Base-by-base conservation (phyloP, 768 basidiomycete genomes). In the Leucocoprinus sp. region DNA sequence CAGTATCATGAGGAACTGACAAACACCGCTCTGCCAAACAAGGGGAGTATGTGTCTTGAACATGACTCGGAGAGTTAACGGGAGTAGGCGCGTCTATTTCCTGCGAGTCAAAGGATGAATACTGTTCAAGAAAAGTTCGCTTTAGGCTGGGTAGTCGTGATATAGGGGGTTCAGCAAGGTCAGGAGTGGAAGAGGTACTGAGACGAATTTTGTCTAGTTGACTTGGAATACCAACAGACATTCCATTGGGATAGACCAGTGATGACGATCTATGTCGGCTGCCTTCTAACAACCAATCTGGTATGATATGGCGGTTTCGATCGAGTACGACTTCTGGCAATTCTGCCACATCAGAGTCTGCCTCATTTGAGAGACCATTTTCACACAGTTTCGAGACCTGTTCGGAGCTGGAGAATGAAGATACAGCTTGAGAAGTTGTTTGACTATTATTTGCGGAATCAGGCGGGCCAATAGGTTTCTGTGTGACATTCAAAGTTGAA, bases 281-380 rank as follows among this genome's bases (percentile, higher is more conserved):
- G 12, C 68, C 71, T 24, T 72, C 71, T 36, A 96, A 70, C 65
- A 97, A 69, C 87, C 92, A 96, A 52, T 92, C 80, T 3, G 96
- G 95, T 38, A 99, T 82, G 49, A 99, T 96, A 63, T 99, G 96
- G n/a, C 86, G 76, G 60, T 99, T 78, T 51, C 80, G 81, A 55
- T 93, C 93, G 38, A 99, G 72, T 5, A 80, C 80, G 11, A 99
- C 96, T 63, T 98, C 95, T 1, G 96, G 96, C 56, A 97, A 72
- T 63, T 98, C 95, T 14, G 86, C 77, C 54, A 84, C 84, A 42
- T 76, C 79, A 8, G 69, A 73, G 53, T 80, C 79, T 17, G 64
- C 72, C 21, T 60, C 64, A 41, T 57, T 57, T 17, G 48, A 42
- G 5, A 45, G 57, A 18, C 58, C 62, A 37, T 64, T 63, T 37